Conservation (phyloP, 2,329 filamentous ascomycete genomes). For the Nakataea oryzae region DNA sequence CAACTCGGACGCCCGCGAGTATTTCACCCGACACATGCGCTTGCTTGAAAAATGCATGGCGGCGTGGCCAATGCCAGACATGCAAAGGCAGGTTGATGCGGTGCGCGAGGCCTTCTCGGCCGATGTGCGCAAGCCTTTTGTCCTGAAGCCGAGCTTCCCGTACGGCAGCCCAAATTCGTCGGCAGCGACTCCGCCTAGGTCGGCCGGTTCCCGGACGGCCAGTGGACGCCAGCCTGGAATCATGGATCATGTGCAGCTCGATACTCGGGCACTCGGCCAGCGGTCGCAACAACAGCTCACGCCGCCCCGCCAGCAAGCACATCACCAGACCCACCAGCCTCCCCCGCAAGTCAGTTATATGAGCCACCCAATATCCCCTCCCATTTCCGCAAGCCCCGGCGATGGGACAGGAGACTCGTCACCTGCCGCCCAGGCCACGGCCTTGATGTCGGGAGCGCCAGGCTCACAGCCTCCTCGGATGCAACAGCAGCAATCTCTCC, state of each 20-base stretch:
- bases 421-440: slow-evolving; percentile 55
- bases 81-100: slow-evolving; percentile 81
- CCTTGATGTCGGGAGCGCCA: slow-evolving; percentile 54
- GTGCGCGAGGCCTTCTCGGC: slow-evolving; percentile 86
- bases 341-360: slow-evolving; percentile 52
- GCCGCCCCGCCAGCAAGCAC: slow-evolving; percentile 36
- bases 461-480: slow-evolving; percentile 42
- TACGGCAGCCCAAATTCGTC: slow-evolving; percentile 68
- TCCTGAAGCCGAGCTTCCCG: slow-evolving; percentile 78
- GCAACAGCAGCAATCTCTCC: slow-evolving; percentile 35
- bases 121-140: slow-evolving; percentile 74
- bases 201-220: slow-evolving; percentile 30
- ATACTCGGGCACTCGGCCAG: neutral
- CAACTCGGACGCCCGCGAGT: slow-evolving; percentile 74
- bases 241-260: neutral
- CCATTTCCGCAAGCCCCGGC: slow-evolving; percentile 61
- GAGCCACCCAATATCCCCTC: slow-evolving; percentile 67
- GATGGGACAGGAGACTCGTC: slow-evolving; percentile 71
- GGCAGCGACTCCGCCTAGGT: slow-evolving; percentile 6
- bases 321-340: slow-evolving; percentile 20
- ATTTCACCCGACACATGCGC: slow-evolving; percentile 88
- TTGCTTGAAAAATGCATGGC: slow-evolving; percentile 77
- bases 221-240: neutral
- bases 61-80: slow-evolving; percentile 80
- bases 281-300: slow-evolving; percentile 16